These are phyloP conservation scores for Amaranthus palmeri DNA, from an alignment of 148 eudicot genomes.

Conservation along the genomic window DNA sequence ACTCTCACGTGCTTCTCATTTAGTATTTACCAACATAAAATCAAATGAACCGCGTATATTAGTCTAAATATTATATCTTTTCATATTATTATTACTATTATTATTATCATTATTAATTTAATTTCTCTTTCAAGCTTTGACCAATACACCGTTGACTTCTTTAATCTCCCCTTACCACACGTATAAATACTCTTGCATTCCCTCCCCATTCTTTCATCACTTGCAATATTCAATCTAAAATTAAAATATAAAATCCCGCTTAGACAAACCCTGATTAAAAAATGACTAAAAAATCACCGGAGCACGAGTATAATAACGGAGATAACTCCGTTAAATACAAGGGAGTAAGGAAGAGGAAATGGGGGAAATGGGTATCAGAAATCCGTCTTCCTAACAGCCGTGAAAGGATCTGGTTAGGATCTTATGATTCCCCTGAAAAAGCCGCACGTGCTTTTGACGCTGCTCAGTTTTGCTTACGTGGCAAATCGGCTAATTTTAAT, in stretches of 20 bases:
- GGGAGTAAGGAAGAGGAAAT: conserved; percentile 81
- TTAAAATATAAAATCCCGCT: too few relatives aligned
- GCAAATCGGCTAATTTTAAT: conserved; percentile 59
- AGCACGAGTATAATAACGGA: not conserved
- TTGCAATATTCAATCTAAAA: too few relatives aligned
- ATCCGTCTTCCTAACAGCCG: conserved; percentile 77
- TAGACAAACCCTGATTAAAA: not conserved
- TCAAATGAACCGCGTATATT: conserved; percentile 20
- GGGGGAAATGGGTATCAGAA: conserved; percentile 95
- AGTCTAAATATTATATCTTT: too few relatives aligned
- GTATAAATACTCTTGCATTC: conserved; percentile 3
- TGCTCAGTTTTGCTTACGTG: conserved; percentile 79
- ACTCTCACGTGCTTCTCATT: conserved; percentile 25
- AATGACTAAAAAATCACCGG: not conserved
- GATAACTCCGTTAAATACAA: conserved; percentile 37
- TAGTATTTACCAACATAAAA: not conserved
- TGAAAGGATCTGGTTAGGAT: conserved; percentile 85
- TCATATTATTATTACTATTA: too few relatives aligned
- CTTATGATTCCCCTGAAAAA: conserved; percentile 52
- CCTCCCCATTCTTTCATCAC: not conserved
- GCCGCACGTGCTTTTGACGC: conserved; percentile 96
- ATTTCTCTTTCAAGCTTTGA: conserved; percentile 11
- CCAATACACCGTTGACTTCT: conserved; percentile 28
- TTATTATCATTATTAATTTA: too few relatives aligned
- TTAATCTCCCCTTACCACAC: not conserved